Conservation (phyloP, 192 early-diverging fungal species). For the Gigaspora rosea region DNA sequence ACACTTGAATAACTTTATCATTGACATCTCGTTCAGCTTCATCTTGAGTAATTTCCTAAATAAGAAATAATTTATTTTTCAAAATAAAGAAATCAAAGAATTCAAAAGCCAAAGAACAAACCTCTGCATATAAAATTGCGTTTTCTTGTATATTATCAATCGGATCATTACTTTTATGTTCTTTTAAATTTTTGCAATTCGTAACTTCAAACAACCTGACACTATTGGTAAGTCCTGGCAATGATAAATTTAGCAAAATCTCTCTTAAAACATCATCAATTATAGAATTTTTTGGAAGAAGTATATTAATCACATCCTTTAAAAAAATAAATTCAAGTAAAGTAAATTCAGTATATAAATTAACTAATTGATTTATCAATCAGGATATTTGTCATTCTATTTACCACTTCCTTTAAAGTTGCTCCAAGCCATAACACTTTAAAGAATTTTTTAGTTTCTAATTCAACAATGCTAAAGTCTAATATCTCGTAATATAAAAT, state of each 20-base stretch:
- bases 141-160: slow-evolving; percentile 47
- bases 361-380: too few species aligned
- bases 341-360: too few species aligned
- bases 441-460: slow-evolving; percentile 76
- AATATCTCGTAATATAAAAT: slow-evolving; percentile 82
- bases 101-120: slow-evolving; percentile 10
- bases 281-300: slow-evolving; percentile 64
- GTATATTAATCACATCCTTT: slow-evolving; percentile 56
- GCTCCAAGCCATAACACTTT: slow-evolving; percentile 70
- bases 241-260: slow-evolving; percentile 53
- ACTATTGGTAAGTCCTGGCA: slow-evolving; percentile 41
- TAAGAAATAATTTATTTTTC: slow-evolving; percentile 5
- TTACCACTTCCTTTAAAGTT: slow-evolving; percentile 66
- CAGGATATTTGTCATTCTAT: slow-evolving; percentile 46
- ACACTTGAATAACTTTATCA: slow-evolving; percentile 61
- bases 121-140: slow-evolving; percentile 62
- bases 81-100: background rate
- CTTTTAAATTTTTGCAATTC: slow-evolving; percentile 48
- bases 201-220: slow-evolving; percentile 64
- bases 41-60: slow-evolving; percentile 50
- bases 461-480: slow-evolving; percentile 75
- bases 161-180: slow-evolving; percentile 49
- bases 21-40: slow-evolving; percentile 39
- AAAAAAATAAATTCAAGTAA: too few species aligned
- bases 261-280: slow-evolving; percentile 53